phyloP scores from a whole-genome alignment of 257 asterid genomes.

The Petunia axillaris region DNA sequence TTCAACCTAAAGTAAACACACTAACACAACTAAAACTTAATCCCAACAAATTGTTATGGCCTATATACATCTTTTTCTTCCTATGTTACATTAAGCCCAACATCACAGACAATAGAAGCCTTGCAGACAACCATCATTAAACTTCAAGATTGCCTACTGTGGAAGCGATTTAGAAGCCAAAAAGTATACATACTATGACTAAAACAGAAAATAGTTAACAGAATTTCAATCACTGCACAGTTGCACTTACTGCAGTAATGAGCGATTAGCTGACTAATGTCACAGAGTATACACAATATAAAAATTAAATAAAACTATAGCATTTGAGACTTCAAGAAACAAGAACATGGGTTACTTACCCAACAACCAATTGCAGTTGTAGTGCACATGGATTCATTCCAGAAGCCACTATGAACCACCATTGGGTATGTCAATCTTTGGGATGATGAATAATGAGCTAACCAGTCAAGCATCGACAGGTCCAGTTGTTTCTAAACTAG shows the following conservation, averaged over 20 bases:
- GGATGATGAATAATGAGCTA: background rate
- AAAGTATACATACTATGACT: too few species aligned
- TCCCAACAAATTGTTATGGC: too few species aligned
- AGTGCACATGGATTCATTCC: background rate
- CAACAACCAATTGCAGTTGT: background rate
- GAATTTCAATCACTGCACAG: background rate
- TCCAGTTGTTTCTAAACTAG: background rate
- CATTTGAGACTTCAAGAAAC: background rate
- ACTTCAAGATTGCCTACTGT: too few species aligned
- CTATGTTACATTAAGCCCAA: too few species aligned
- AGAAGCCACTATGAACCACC: background rate
- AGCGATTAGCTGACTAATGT: background rate
- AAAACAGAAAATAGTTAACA: background rate
- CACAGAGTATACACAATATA: background rate
- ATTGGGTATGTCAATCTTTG: background rate
- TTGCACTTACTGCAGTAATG: background rate
- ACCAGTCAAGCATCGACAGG: background rate
- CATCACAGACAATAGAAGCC: too few species aligned
- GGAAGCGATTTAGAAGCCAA: too few species aligned
- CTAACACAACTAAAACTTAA: too few species aligned
- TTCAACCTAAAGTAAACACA: too few species aligned
- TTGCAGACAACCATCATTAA: too few species aligned
- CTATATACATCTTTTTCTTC: too few species aligned
- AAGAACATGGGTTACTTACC: background rate
- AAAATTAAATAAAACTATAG: background rate